phyloP scores from a whole-genome alignment of 2,329 filamentous ascomycete genomes.

The Venturia asperata region DNA sequence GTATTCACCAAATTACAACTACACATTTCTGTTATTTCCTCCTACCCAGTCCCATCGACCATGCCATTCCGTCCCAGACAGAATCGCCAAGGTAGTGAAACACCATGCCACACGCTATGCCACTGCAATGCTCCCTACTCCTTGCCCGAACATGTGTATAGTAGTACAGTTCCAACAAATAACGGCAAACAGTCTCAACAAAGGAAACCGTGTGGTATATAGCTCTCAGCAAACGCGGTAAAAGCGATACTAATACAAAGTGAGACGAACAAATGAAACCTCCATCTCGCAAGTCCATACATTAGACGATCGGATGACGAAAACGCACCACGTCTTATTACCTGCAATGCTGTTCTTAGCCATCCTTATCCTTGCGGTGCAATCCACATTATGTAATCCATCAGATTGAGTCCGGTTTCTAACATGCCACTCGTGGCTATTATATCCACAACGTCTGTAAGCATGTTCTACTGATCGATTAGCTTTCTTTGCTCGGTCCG shows the following conservation, averaged over 20 bases:
- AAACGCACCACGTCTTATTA: neutral
- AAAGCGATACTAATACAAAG: neutral
- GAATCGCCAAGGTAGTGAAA: neutral
- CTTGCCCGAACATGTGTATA: neutral
- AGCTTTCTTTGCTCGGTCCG: neutral
- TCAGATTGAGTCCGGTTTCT: neutral
- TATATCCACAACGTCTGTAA: neutral
- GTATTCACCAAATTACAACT: neutral
- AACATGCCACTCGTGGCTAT: neutral
- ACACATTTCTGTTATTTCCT: neutral
- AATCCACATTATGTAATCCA: neutral
- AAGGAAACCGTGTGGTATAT: slow-evolving; percentile 8
- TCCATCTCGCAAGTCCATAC: neutral
- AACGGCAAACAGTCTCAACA: neutral
- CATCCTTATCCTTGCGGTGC: neutral
- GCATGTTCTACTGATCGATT: neutral
- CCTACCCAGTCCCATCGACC: neutral
- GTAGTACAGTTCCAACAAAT: neutral
- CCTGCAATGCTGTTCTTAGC: neutral
- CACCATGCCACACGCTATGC: neutral
- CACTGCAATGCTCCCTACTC: neutral
- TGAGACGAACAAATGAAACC: neutral
- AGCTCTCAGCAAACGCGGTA: neutral
- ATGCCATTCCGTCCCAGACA: neutral
- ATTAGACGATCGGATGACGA: neutral